Percentiles rank a stretch among this genome's conserved stretches.
These are phyloP conservation scores for Nakazawaea molendinolei DNA, from an alignment of 805 yeast genomes.

Conservation along the genomic window DNA sequence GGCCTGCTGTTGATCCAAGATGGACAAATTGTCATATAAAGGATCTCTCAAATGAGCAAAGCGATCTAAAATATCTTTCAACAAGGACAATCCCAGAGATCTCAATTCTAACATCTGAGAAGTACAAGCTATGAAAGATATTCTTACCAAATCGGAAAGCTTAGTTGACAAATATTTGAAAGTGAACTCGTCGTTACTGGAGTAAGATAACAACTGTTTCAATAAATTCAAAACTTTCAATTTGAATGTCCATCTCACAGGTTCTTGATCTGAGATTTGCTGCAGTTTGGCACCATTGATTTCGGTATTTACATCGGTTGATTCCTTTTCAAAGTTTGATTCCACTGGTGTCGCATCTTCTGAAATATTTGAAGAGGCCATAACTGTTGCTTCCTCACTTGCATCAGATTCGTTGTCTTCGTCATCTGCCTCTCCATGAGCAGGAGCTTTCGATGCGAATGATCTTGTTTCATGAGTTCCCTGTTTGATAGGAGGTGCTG, in stretches of 20 bases:
- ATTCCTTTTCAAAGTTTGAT: constrained; percentile 13
- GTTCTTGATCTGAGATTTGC: constrained; percentile 38
- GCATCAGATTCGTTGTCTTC: constrained; percentile 14
- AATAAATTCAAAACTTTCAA: constrained; percentile 39
- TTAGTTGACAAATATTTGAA: constrained; percentile 34
- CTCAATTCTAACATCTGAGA: constrained; percentile 57
- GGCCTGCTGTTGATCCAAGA: constrained; percentile 90
- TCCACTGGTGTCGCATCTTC: constrained; percentile 6
- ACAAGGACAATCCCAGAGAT: constrained; percentile 55
- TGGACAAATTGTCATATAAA: constrained; percentile 58
- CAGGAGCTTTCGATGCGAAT: not conserved
- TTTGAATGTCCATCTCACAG: constrained; percentile 53
- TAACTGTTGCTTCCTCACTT: constrained; percentile 18
- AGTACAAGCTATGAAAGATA: constrained; percentile 78
- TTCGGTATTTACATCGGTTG: constrained; percentile 8
- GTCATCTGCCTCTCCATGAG: constrained; percentile 10
- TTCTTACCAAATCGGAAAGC: constrained; percentile 61
- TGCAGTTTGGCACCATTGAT: constrained; percentile 13
- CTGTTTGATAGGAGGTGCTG: constrained; percentile 9
- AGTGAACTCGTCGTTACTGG: constrained; percentile 31
- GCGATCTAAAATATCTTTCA: constrained; percentile 54
- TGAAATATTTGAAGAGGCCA: constrained; percentile 7
- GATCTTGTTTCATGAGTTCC: constrained; percentile 6
- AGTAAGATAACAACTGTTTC: constrained; percentile 33
- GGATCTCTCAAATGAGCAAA: constrained; percentile 66